Conservation (phyloP, 108 stramenopile genomes). For the Fistulifera solaris region DNA sequence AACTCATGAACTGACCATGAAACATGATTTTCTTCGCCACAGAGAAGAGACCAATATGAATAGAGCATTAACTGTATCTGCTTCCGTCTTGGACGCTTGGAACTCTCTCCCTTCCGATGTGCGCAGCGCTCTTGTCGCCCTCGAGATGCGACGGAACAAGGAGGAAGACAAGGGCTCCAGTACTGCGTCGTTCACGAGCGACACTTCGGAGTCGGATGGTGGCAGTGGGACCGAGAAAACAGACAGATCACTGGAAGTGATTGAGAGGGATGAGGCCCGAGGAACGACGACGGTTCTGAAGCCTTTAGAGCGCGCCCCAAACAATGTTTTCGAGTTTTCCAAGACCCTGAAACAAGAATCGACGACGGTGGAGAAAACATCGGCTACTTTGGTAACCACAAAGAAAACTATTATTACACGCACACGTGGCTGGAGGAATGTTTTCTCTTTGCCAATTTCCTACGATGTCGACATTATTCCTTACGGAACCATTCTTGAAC, state of each 20-base stretch:
- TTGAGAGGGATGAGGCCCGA: conserved; percentile 54
- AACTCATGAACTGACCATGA: neutral
- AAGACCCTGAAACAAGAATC: conserved; percentile 55
- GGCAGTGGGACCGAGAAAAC: conserved; percentile 13
- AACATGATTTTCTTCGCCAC: conserved; percentile 4
- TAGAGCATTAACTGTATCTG: conserved; percentile 27
- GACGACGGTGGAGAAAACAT: conserved; percentile 47
- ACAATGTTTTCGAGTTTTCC: conserved; percentile 72
- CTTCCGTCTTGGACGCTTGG: conserved; percentile 66
- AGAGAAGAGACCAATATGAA: conserved; percentile 28
- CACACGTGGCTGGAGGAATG: conserved; percentile 75
- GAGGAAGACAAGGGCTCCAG: conserved; percentile 20
- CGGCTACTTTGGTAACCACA: conserved; percentile 58
- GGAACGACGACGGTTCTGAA: conserved; percentile 52
- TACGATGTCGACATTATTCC: conserved; percentile 85
- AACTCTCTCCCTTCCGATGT: conserved; percentile 50
- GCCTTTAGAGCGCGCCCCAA: conserved; percentile 75
- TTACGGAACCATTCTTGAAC: conserved; percentile 66
- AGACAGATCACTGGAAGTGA: conserved; percentile 9
- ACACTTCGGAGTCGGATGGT: conserved; percentile 15
- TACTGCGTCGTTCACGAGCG: conserved; percentile 28
- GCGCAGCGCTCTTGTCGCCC: conserved; percentile 47
- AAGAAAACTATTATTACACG: conserved; percentile 69
- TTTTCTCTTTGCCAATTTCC: conserved; percentile 80
- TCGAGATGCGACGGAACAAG: conserved; percentile 31